A percentile compares a stretch with the other conserved stretches of the same genome.
phyloP scores from a whole-genome alignment of 2,329 filamentous ascomycete species.

The Trichoderma atrobrunneum region DNA sequence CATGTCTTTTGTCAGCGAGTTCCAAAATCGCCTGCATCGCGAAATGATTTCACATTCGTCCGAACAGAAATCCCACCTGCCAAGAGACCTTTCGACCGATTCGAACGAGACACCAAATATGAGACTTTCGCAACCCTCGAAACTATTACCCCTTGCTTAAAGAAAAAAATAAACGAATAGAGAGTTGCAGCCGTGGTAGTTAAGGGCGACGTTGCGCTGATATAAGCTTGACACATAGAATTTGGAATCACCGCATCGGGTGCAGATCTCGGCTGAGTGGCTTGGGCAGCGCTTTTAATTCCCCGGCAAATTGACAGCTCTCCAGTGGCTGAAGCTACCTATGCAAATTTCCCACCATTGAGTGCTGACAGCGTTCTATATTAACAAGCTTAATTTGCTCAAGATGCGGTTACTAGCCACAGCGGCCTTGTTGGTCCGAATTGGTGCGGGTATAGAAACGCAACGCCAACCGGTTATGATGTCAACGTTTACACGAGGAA shows the following conservation, averaged over 20 bases:
- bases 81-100: not conserved
- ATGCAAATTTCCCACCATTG: not conserved
- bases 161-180: not conserved
- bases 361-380: not conserved
- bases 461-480: not conserved
- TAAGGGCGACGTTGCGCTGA: not conserved
- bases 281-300: not conserved
- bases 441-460: not conserved
- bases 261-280: not conserved
- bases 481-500: not conserved
- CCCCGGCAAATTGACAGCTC: not conserved
- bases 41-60: not conserved
- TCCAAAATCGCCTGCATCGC: not conserved
- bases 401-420: not conserved
- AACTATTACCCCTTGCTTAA: not conserved
- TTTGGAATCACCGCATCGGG: not conserved
- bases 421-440: not conserved
- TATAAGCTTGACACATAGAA: conserved; percentile 16
- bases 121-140: not conserved
- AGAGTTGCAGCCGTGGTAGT: not conserved
- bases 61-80: not conserved
- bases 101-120: not conserved
- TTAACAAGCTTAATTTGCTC: not conserved
- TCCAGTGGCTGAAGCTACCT: not conserved
- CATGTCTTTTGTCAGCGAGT: not conserved